These are phyloP conservation scores for Acidomyces sp. DNA, from an alignment of 495 filamentous ascomycete species.

Conservation along the genomic window DNA sequence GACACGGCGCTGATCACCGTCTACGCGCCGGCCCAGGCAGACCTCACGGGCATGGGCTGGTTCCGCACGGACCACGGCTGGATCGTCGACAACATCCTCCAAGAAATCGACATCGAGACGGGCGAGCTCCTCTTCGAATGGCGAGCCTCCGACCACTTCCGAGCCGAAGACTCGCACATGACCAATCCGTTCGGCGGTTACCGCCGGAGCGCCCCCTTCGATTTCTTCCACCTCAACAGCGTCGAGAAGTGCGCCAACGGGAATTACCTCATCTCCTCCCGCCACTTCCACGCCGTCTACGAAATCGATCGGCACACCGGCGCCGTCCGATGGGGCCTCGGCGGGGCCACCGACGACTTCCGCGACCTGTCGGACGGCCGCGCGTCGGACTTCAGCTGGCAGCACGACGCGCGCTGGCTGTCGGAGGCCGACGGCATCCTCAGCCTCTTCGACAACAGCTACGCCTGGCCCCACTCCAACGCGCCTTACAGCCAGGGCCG, in stretches of 20 bases:
- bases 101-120: constrained; percentile 24
- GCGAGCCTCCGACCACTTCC: constrained; percentile 31
- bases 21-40: constrained; percentile 17
- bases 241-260: constrained; percentile 23
- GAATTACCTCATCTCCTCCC: constrained; percentile 25
- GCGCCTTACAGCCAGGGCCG: constrained; percentile 16
- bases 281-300: constrained; percentile 18
- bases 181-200: constrained; percentile 12
- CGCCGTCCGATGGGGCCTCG: constrained; percentile 21
- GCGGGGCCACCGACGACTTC: constrained; percentile 21
- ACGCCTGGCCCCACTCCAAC: constrained; percentile 15
- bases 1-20: constrained; percentile 24
- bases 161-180: constrained; percentile 20
- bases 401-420: constrained; percentile 26
- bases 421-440: constrained; percentile 10
- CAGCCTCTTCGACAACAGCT: constrained; percentile 25
- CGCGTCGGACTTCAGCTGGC: constrained; percentile 20
- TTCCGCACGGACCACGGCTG: constrained; percentile 17
- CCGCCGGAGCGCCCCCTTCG: constrained; percentile 16
- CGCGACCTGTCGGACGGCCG: constrained; percentile 13
- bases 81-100: constrained; percentile 23
- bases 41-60: constrained; percentile 10
- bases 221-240: constrained; percentile 28
- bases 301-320: constrained; percentile 21
- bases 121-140: constrained; percentile 28